phyloP scores from a whole-genome alignment of 2,329 filamentous ascomycete genomes.

The Fusarium camptoceras region DNA sequence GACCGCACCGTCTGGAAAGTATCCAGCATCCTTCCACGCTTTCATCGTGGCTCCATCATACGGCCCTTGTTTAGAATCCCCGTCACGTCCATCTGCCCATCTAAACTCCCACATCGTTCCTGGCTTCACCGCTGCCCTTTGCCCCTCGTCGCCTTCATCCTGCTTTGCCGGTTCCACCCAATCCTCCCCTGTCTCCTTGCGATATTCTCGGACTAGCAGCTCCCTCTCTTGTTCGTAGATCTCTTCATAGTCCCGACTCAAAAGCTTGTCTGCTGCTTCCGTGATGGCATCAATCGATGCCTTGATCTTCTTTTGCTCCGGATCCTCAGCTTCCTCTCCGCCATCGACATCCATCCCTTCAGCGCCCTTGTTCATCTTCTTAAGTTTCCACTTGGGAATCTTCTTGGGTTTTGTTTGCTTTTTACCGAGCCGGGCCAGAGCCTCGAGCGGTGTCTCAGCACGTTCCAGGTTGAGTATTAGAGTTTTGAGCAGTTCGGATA shows the following conservation, averaged over 20 bases:
- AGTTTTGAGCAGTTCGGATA: constrained; percentile 77
- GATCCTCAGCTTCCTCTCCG: constrained; percentile 63
- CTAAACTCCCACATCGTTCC: constrained; percentile 81
- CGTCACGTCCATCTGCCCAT: constrained; percentile 90
- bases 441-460: constrained; percentile 89
- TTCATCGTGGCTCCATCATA: constrained; percentile 89
- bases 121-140: constrained; percentile 31
- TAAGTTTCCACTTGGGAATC: constrained; percentile 75
- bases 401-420: constrained; percentile 69
- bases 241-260: constrained; percentile 85
- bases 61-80: constrained; percentile 82
- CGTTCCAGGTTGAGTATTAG: constrained; percentile 80
- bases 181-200: constrained; percentile 85
- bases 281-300: constrained; percentile 85
- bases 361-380: constrained; percentile 70
- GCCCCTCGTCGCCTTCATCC: constrained; percentile 29
- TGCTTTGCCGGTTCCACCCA: constrained; percentile 70
- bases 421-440: constrained; percentile 82
- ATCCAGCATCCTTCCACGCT: constrained; percentile 90
- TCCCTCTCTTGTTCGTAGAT: constrained; percentile 93
- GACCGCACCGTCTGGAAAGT: constrained; percentile 82
- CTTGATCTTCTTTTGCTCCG: constrained; percentile 76
- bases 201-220: constrained; percentile 83
- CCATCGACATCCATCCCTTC: constrained; percentile 78
- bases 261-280: constrained; percentile 86